Evolutionary conservation across 495 filamentous ascomycete species (phyloP), one percentile per base, ranked within the genome.

Genomic region (Xylaria scruposa): DNA sequence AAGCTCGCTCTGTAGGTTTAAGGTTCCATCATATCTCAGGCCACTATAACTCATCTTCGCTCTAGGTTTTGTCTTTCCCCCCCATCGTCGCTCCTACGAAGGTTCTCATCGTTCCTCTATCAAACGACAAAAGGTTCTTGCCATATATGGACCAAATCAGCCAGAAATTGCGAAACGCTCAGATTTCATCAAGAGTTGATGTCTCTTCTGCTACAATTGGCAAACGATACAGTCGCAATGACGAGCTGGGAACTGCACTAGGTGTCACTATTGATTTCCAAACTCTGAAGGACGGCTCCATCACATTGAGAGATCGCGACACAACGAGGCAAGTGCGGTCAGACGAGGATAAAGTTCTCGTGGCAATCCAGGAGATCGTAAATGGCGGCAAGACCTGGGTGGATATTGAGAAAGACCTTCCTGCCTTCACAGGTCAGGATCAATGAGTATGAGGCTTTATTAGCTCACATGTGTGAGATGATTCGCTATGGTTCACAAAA

Each of bases 191-290:
- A 42, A 42, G 38, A 42, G 38, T 13, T 12, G 92, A 94, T 74
- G 88, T 90, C 74, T 90, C 88, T 15, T 86, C 85, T 38, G 90
- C 91, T 13, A 89, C 86, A 49, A 94, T 94, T 71, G 92, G 92
- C 74, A 93, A 92, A 83, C 88, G 92, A 40, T 91, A 92, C 78
- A 85, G 88, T 76, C 83, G 91, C 69, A 92, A 93, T 78, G 90
- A 93, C 74, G 90, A 94, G 80, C 85, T 94, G 19, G 90, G 91
- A 67, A 92, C 91, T 15, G 88, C 91, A 0, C 86, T 93, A 65
- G 90, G 90, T 73, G 85, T 92, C 75, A 93, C 90, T 0, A 80
- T 92, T 73, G 90, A 93, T 79, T 94, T 94, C 84, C 90, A 94
- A 82, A 91, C 89, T 31, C 38, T 42, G 1, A 42, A 42, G 9